Evolutionary conservation across 2,329 filamentous ascomycete species (phyloP), one percentile per base, ranked within the genome.

Genomic region (Pyricularia pennisetigena): DNA sequence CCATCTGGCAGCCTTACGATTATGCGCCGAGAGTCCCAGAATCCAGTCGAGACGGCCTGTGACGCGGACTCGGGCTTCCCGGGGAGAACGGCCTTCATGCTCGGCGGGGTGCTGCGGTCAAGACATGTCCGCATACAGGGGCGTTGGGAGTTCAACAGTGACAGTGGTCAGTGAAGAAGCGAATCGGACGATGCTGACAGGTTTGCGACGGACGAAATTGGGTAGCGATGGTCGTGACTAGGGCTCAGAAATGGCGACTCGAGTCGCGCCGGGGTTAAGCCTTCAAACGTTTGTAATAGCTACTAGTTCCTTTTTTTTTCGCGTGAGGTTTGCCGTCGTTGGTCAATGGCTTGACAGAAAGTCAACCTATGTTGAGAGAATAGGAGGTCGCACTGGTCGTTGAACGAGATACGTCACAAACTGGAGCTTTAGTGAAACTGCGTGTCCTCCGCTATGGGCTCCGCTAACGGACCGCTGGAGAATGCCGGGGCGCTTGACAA

Each of bases 51-150:
- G 70, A 83, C 74, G 72, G 79, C 81, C 77, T 82, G 81, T 72
- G 81, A 79, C 72, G 78, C 76, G 71, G 80, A 76, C 76, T 82
- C 80, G 70, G 81, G 81, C 77, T 79, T 79, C 73, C 81, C 81
- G 71, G 81, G 81, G 73, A 83, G 80, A 75, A 82, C 75, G 71
- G 77, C 79, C 76, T 79, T 81, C 81, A 82, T 82, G 75, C 76
- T 73, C 73, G 69, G n/a, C 26, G 54, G 54, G 14, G 29, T 24
- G 64, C 67, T 49, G 59, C 32, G 67, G 67, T 61, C 64, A 66
- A 65, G 20, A 70, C 73, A 73, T 73, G 54, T 66, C 71, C 59
- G 26, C 70, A 49, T 49, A 49, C 41, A 49, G 41, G 41, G 5
- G 41, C 20, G 41, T 49, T 49, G 4, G 41, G 41, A 49, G 41